Percentiles rank a stretch among this genome's conserved stretches.
Conservation (phyloP, 805 yeast genomes). For the Nakazawaea peltata region DNA sequence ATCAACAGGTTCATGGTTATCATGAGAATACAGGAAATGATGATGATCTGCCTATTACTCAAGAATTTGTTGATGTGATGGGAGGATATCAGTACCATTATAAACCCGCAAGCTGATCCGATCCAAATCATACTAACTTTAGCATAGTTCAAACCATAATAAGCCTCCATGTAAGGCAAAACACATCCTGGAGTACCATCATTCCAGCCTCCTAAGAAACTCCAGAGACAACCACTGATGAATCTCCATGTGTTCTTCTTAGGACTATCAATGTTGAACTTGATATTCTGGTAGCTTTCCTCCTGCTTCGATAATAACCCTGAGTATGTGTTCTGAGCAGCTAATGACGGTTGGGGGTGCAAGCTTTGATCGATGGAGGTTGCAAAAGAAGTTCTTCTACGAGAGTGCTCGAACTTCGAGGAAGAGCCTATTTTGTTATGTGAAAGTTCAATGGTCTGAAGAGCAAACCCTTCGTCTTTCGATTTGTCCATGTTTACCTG, state of each 20-base stretch:
- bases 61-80: conserved; percentile 22
- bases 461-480: too few species aligned
- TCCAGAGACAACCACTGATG: conserved; percentile 27
- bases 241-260: conserved; percentile 28
- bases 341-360: too few species aligned
- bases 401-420: too few species aligned
- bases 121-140: conserved; percentile 29
- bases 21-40: conserved; percentile 10
- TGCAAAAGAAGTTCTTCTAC: too few species aligned
- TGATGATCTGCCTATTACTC: conserved; percentile 14
- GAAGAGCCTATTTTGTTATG: too few species aligned
- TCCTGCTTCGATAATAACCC: background rate
- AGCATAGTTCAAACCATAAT: conserved; percentile 23
- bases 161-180: conserved; percentile 24
- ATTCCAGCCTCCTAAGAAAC: conserved; percentile 26
- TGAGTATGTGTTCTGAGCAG: too few species aligned
- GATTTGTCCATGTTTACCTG: too few species aligned
- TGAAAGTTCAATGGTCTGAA: too few species aligned
- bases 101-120: conserved; percentile 26
- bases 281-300: background rate
- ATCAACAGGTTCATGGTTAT: conserved; percentile 14
- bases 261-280: conserved; percentile 21
- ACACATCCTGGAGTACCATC: conserved; percentile 32
- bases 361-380: too few species aligned
- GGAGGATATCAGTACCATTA: conserved; percentile 22